Evolutionary conservation across 73 alveolate species (phyloP).

Genomic region (Symbiodinium pilosum): DNA sequence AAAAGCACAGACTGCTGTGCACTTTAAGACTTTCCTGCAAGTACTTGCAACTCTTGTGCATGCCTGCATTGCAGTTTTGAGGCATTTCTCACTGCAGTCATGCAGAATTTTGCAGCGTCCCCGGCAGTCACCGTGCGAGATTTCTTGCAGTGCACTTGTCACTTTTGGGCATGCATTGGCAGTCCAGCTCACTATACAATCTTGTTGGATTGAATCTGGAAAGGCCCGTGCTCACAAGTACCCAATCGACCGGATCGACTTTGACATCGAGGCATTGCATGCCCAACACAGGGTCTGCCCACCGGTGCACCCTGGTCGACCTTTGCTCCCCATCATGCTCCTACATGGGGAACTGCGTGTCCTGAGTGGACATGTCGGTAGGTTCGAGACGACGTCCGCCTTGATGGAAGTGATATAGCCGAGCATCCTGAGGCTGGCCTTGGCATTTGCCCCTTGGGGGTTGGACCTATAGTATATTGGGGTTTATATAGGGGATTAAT

Average conservation of each 20-base stretch:
- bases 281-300: too few species aligned
- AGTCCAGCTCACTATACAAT: background rate
- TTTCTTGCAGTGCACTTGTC: background rate
- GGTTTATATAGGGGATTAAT: too few species aligned
- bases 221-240: slow-evolving; percentile 95
- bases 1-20: too few species aligned
- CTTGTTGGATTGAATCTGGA: background rate
- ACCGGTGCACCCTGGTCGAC: too few species aligned
- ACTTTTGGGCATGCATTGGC: background rate
- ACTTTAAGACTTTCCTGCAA: too few species aligned
- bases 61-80: slow-evolving; percentile 90
- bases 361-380: too few species aligned
- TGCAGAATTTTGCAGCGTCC: slow-evolving; percentile 99
- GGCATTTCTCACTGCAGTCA: slow-evolving; percentile 99
- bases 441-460: slow-evolving; percentile 3
- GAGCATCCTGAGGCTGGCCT: slow-evolving; percentile 97
- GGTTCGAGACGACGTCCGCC: slow-evolving; percentile 95
- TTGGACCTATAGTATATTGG: background rate
- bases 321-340: too few species aligned
- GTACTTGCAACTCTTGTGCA: too few species aligned
- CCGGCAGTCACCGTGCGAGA: background rate
- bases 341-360: too few species aligned
- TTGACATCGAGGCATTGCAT: slow-evolving; percentile 61
- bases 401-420: slow-evolving; percentile 95
- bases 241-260: slow-evolving; percentile 90